A percentile compares a stretch with the other conserved stretches of the same genome.
These are phyloP conservation scores for Halenospora varia DNA, from an alignment of 495 filamentous ascomycete genomes.

Conservation along the genomic window DNA sequence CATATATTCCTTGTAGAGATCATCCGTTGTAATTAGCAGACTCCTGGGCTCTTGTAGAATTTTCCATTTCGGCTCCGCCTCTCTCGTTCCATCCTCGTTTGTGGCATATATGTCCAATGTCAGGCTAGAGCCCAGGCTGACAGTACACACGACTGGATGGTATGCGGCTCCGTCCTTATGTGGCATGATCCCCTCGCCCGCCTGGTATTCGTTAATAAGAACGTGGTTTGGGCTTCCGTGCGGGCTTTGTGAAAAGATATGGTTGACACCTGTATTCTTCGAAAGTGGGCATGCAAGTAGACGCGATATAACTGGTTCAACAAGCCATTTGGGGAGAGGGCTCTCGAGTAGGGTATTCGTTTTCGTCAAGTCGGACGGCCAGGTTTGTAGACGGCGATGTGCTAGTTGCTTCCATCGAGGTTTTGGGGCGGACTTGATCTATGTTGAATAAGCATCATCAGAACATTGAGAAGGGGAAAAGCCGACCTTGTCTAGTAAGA, in stretches of 20 bases:
- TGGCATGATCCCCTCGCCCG: conserved; percentile 91
- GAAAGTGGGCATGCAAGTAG: conserved; percentile 49
- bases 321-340: conserved; percentile 75
- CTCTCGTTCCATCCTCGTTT: conserved; percentile 43
- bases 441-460: conserved; percentile 20
- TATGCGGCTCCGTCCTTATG: conserved; percentile 94
- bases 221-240: conserved; percentile 84
- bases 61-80: conserved; percentile 51
- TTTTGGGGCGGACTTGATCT: conserved; percentile 58
- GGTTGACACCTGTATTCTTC: conserved; percentile 12
- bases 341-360: conserved; percentile 69
- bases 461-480: background rate
- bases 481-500: conserved; percentile 64
- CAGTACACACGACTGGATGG: conserved; percentile 80
- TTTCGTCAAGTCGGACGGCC: conserved; percentile 70
- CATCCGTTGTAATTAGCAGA: conserved; percentile 65
- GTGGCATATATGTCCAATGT: conserved; percentile 77
- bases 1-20: conserved; percentile 67
- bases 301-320: conserved; percentile 63
- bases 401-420: conserved; percentile 82
- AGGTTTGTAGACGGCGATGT: conserved; percentile 84
- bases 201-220: conserved; percentile 85
- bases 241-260: conserved; percentile 67
- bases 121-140: conserved; percentile 73
- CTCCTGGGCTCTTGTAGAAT: conserved; percentile 87